phyloP scores from a whole-genome alignment of 768 basidiomycete species.

The Leucosporidium creatinivorum region DNA sequence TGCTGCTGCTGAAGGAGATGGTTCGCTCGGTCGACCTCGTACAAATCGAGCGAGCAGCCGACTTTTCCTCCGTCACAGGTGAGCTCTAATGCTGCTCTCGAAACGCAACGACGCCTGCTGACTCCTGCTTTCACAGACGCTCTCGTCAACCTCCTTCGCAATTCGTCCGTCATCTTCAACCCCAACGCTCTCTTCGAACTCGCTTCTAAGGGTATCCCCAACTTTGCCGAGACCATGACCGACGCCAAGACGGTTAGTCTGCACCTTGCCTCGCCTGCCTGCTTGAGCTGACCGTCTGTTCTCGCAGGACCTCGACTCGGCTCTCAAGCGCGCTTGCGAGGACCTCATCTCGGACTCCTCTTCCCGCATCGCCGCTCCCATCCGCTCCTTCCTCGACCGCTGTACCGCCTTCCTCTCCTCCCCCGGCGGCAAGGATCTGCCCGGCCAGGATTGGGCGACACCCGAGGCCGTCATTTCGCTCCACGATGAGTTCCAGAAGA shows the following conservation, averaged over 20 bases:
- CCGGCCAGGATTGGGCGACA: constrained; percentile 50
- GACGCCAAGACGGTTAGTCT: constrained; percentile 64
- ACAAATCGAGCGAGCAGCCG: constrained; percentile 47
- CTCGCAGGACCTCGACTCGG: constrained; percentile 74
- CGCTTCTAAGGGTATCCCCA: constrained; percentile 27
- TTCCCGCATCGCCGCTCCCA: constrained; percentile 52
- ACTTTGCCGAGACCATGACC: constrained; percentile 53
- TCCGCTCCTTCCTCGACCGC: constrained; percentile 58
- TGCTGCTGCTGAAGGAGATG: constrained; percentile 87
- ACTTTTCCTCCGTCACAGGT: constrained; percentile 35
- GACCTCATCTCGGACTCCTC: constrained; percentile 64
- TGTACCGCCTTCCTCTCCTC: constrained; percentile 44
- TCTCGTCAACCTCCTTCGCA: constrained; percentile 16
- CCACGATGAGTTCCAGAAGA: constrained; percentile 49
- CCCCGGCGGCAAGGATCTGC: constrained; percentile 37
- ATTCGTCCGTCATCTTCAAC: constrained; percentile 27
- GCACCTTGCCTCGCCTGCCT: background rate
- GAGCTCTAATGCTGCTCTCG: background rate
- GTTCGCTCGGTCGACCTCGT: constrained; percentile 64
- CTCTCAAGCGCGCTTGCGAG: constrained; percentile 77
- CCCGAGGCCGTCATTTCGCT: constrained; percentile 49
- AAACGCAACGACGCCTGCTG: background rate
- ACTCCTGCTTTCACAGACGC: constrained; percentile 4
- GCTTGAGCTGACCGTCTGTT: background rate
- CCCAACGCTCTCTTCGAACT: constrained; percentile 29